phyloP scores from a whole-genome alignment of 768 basidiomycete species.

The Leucocoprinus leucothites region DNA sequence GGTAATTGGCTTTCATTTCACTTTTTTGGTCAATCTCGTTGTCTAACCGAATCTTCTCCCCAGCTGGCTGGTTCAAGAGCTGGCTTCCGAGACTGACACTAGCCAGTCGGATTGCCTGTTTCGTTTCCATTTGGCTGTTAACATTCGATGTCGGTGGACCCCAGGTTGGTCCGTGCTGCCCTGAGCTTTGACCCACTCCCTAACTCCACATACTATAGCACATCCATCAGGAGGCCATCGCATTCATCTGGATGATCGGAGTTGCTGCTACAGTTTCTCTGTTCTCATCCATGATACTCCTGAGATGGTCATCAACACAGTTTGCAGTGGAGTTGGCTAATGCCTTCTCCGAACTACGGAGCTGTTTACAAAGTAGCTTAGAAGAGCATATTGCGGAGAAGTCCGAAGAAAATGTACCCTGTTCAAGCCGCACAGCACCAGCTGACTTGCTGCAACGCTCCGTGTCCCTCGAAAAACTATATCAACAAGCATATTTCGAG shows the following conservation, averaged over 20 bases:
- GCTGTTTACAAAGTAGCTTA: conserved; percentile 29
- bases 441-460: conserved; percentile 30
- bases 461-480: conserved; percentile 35
- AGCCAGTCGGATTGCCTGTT: conserved; percentile 43
- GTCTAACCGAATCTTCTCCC: neutral
- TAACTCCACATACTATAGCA: conserved; percentile 6
- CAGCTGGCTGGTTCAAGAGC: conserved; percentile 34
- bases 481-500: conserved; percentile 45
- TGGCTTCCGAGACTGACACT: conserved; percentile 40
- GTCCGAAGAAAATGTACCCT: conserved; percentile 5
- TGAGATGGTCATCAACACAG: conserved; percentile 40
- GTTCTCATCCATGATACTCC: conserved; percentile 31
- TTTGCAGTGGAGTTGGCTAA: conserved; percentile 36
- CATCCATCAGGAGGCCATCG: conserved; percentile 23
- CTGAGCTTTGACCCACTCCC: no score
- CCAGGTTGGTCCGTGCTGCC: conserved; percentile 23
- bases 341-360: conserved; percentile 30
- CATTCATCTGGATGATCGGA: conserved; percentile 40
- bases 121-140: conserved; percentile 44
- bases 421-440: neutral
- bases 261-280: conserved; percentile 35
- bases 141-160: conserved; percentile 31
- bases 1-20: conserved; percentile 22
- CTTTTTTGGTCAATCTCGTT: neutral
- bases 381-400: conserved; percentile 4